Evolutionary conservation across 2,329 filamentous ascomycete genomes (phyloP), one percentile per base, ranked within the genome.

Genomic region (Beauveria asiatica): DNA sequence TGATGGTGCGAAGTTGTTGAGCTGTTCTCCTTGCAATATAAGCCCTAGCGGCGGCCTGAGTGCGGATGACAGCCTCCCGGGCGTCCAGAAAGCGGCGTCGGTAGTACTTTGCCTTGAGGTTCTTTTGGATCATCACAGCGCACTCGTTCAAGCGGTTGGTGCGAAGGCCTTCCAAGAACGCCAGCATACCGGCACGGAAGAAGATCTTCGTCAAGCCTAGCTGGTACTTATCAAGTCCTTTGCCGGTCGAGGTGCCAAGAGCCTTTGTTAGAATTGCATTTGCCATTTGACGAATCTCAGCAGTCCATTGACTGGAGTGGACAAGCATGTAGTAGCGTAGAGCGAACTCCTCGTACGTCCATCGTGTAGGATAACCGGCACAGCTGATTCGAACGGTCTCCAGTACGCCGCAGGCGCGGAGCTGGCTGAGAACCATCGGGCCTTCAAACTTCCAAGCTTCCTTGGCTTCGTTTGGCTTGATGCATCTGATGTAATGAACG

Each of bases 321-420:
- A 96, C 90, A 64, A 99, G 80, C 91, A 99, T 97, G 79, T 99
- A 99, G 78, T 99, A 99, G 63, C 94, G 86, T 62, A 97, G 80
- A 19, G 94, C 94, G 74, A 99, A 99, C 72, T 99, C 94, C 71
- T 99, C 94, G 71, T 97, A 99, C 0, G 94, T 97, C 95, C 94
- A 99, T 72, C 94, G 83, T 50, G 94, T 97, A 17, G 94, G 94
- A 71, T 99, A 99, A 63, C 94, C 94, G 64, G 94, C 94, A 72
- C 90, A 95, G 77, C 92, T 96, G 75, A 99, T 99, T 71, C 94
- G 87, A 61, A 99, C 94, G 4, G 94, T 99, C 76, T 99, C 94
- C 61, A 99, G 83, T 42, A 99, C 95, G 92, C 94, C 94, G 77
- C 94, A 99, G 76, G 94, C 94, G 74, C 95, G 87, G 68, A 99